A percentile compares a stretch with the other conserved stretches of the same genome.
Conservation (phyloP, 176 grass and related monocot genomes). For the Oropetium thomaeum region DNA sequence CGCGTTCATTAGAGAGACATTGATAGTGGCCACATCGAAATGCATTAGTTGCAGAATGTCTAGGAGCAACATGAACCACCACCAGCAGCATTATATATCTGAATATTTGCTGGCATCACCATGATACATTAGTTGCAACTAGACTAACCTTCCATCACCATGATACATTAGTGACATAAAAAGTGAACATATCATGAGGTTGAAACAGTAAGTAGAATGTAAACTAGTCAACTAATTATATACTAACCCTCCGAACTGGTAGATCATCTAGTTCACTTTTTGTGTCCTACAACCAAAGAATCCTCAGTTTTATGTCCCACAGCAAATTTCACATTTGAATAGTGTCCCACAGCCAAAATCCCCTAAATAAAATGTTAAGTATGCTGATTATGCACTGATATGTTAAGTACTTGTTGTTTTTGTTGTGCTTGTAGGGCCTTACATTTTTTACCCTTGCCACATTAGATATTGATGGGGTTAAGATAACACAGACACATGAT, state of each 20-base stretch:
- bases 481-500: background rate
- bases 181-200: background rate
- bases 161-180: background rate
- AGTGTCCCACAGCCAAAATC: too few species aligned
- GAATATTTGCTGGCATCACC: background rate
- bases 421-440: background rate
- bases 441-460: background rate
- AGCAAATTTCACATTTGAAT: too few species aligned
- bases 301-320: too few species aligned
- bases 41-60: background rate
- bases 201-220: background rate
- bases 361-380: background rate
- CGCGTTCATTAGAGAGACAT: background rate
- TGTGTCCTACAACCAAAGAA: too few species aligned
- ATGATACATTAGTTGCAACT: background rate
- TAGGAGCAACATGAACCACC: background rate
- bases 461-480: background rate
- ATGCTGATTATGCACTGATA: background rate
- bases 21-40: background rate
- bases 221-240: background rate
- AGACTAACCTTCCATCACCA: background rate
- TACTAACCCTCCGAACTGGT: background rate
- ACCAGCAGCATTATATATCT: background rate
- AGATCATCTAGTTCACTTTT: too few species aligned
- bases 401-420: background rate